Evolutionary conservation across 805 yeast species (phyloP), one percentile per base, ranked within the genome.

Genomic region (Ogataea kodamae): DNA sequence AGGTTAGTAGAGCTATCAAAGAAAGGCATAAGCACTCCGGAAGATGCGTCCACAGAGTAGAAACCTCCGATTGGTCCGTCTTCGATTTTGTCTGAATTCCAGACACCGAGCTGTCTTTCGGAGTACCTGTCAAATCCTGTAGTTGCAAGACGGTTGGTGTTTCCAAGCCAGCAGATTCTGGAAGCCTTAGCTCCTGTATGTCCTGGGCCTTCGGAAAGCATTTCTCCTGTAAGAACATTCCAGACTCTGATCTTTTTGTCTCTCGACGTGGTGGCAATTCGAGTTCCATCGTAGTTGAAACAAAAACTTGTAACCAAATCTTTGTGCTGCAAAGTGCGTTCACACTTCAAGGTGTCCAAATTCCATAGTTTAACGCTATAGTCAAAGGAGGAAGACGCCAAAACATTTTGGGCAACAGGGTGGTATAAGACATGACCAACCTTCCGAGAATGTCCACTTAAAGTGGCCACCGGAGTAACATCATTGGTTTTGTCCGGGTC

Each of bases 101-200:
- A 92, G 37, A 92, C 68, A 50, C 92, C 98, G 40, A 90, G 68
- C 64, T 92, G 97, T 57, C 99, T 86, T 55, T 92, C 97, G 28
- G 95, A 84, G 47, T 85, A 70, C 52, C 83, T 76, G 17, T 95
- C 86, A 59, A 92, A 92, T 1, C 99, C 99, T 6, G 98, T 89
- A 23, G 98, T 90, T 31, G 80, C 82, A 22, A 92, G 64, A 49
- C 97, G 74, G 53, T 89, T 82, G 28, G 81, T 65, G 51, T 85
- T 77, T 21, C 97, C 97, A 41, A 90, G 64, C 97, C 98, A 92
- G 10, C 75, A 76, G 23, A 86, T 82, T 58, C 97, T 77, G 14
- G 89, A 74, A 20, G 85, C 79, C 59, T 92, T 92, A 21, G 97
- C 96, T 41, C 97, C 97, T 3, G 82, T 65, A 56, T 92, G 98